Percentiles rank a stretch among this genome's conserved stretches.
phyloP scores from a whole-genome alignment of 805 yeast genomes.

The Saccharomycopsis fodiens region DNA sequence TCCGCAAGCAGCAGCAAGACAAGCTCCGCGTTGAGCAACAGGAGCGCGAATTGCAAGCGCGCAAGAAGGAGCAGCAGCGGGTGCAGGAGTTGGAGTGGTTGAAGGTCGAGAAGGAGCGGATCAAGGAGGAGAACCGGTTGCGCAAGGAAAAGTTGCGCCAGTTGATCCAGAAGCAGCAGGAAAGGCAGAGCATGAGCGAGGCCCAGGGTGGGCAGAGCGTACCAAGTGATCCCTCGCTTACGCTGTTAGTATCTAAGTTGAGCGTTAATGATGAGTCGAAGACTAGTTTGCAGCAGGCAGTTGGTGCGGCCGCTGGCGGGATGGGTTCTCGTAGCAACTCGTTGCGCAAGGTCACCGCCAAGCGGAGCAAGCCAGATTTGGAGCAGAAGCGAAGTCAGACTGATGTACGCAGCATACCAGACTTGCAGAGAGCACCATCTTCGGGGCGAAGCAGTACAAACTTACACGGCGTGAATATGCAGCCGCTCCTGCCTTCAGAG shows the following conservation, averaged over 20 bases:
- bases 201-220: not conserved
- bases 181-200: not conserved
- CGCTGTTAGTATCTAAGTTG: not conserved
- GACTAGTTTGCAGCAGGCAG: too few relatives aligned
- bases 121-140: conserved; percentile 10
- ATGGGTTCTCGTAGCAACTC: too few relatives aligned
- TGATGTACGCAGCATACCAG: too few relatives aligned
- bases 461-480: too few relatives aligned
- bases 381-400: too few relatives aligned
- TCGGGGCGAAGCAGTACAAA: too few relatives aligned
- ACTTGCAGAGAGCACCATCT: too few relatives aligned
- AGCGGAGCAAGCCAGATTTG: too few relatives aligned
- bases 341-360: too few relatives aligned
- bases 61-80: conserved; percentile 1
- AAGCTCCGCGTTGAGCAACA: not conserved
- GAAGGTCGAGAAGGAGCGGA: conserved; percentile 9
- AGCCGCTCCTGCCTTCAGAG: too few relatives aligned
- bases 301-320: too few relatives aligned
- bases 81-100: not conserved
- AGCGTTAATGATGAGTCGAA: not conserved
- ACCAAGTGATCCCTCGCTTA: not conserved
- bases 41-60: not conserved
- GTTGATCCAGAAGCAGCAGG: conserved; percentile 1
- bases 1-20: conserved; percentile 1
- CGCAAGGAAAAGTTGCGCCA: conserved; percentile 1